A percentile compares a stretch with the other conserved stretches of the same genome.
Evolutionary conservation across 805 yeast genomes (phyloP).

Genomic region (Torulaspora maleeae): DNA sequence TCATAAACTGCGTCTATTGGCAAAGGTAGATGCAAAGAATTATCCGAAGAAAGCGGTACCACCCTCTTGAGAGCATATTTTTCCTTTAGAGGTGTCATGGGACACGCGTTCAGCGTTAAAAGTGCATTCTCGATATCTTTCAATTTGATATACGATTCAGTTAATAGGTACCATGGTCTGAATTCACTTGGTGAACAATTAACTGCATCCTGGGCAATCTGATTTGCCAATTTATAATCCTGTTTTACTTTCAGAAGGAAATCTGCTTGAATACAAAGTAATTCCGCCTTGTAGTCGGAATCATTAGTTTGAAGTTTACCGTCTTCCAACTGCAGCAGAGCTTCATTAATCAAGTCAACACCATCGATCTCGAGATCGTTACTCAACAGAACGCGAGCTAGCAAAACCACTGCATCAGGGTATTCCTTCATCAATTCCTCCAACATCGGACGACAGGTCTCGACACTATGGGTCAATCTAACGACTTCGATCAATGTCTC

Average conservation of each 20-base stretch:
- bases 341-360: constrained; percentile 28
- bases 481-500: constrained; percentile 33
- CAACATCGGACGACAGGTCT: constrained; percentile 26
- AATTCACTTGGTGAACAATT: constrained; percentile 72
- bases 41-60: constrained; percentile 39
- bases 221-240: constrained; percentile 27
- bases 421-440: constrained; percentile 19
- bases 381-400: constrained; percentile 32
- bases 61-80: constrained; percentile 57
- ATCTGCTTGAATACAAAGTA: constrained; percentile 31
- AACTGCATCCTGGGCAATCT: constrained; percentile 39
- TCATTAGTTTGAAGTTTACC: constrained; percentile 13
- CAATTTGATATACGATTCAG: constrained; percentile 55
- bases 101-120: constrained; percentile 70
- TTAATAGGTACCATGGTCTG: constrained; percentile 66
- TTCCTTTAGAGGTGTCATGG: constrained; percentile 69
- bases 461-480: constrained; percentile 28
- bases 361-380: constrained; percentile 39
- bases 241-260: constrained; percentile 27
- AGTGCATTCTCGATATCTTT: constrained; percentile 70
- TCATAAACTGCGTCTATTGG: constrained; percentile 70
- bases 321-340: constrained; percentile 23
- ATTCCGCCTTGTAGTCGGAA: constrained; percentile 29
- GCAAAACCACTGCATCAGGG: constrained; percentile 31
- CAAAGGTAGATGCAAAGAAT: constrained; percentile 60